Percentiles rank a stretch among this genome's conserved stretches.
Conservation (phyloP, 106 monocot species). For the Apostasia shenzhenica region DNA sequence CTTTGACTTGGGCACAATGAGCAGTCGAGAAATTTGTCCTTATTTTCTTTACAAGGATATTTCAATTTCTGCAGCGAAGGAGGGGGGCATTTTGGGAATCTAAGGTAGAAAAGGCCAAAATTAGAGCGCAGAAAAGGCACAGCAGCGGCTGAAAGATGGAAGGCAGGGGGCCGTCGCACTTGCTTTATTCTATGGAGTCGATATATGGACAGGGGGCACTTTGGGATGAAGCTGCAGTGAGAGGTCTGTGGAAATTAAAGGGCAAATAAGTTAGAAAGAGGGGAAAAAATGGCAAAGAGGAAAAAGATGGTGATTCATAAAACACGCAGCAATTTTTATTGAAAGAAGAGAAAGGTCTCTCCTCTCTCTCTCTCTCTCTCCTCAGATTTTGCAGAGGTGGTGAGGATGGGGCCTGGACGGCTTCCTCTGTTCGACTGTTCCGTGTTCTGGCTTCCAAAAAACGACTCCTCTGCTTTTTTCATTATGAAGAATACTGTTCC, state of each 20-base stretch:
- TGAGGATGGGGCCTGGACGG: constrained; percentile 6
- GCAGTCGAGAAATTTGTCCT: not conserved
- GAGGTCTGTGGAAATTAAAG: too few species aligned
- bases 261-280: not conserved
- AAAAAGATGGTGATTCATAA: too few species aligned
- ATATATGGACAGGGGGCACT: too few species aligned
- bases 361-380: constrained; percentile 8
- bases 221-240: too few species aligned
- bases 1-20: not conserved
- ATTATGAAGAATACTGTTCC: not conserved
- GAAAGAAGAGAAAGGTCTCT: constrained; percentile 54
- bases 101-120: not conserved
- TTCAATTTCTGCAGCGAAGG: too few species aligned
- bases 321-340: constrained; percentile 32
- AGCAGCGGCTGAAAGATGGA: not conserved
- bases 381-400: constrained; percentile 1
- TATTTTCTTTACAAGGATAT: not conserved
- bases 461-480: constrained; percentile 2
- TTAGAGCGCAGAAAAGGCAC: not conserved
- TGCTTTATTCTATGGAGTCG: not conserved
- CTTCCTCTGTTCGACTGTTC: not conserved
- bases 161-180: not conserved
- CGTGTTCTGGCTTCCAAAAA: not conserved
- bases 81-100: not conserved
- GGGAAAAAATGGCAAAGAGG: too few species aligned